Base-by-base conservation (phyloP, 164 flowering plant species). In the Buxus sempervirens region DNA sequence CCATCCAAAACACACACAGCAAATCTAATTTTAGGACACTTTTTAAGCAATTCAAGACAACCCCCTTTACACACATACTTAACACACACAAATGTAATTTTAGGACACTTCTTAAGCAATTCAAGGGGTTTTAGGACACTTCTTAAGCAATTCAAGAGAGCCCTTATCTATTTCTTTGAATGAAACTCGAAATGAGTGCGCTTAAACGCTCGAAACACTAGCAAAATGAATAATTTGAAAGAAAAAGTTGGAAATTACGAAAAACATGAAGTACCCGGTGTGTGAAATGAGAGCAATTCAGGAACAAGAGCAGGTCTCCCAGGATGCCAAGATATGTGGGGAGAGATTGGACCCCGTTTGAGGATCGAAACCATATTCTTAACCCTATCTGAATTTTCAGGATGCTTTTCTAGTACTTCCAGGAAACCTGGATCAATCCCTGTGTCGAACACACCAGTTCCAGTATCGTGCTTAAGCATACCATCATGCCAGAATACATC, bases 351-450 rank as follows among this genome's bases (percentile, higher is more conserved):
- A 0, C 96, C 97, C 67, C 88, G 74, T 64, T 75, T 70, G 70
- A 94, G 93, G 62, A 91, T 94, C 16, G 96, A 90, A 28, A 94
- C 77, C 91, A 91, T 89, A 83, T 94, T 94, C 72, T 70, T 85
- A 60, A 91, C 72, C 62, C 98, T 75, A 76, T 89, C 93, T 1
- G 90, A 58, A 75, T 94, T 91, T 73, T 90, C 97, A 0, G 97
- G 96, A 76, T 94, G 98, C 73, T 86, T 85, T 23, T 94, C 97
- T 13, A 94, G 62, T 9, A 93, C 88, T 32, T 86, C 92, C 0
- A 93, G 84, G 61, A 93, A 93, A 0, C 93, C 93, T 0, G 96
- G 93, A 72, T 89, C 90, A n/a, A 41, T 60, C 48, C 84, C 87
- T 0, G 90, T 67, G 79, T 90, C 96, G 72, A 94, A 94, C 0